These are phyloP conservation scores for Tuber microsphaerosporum DNA, from an alignment of 495 filamentous ascomycete species.

Conservation along the genomic window DNA sequence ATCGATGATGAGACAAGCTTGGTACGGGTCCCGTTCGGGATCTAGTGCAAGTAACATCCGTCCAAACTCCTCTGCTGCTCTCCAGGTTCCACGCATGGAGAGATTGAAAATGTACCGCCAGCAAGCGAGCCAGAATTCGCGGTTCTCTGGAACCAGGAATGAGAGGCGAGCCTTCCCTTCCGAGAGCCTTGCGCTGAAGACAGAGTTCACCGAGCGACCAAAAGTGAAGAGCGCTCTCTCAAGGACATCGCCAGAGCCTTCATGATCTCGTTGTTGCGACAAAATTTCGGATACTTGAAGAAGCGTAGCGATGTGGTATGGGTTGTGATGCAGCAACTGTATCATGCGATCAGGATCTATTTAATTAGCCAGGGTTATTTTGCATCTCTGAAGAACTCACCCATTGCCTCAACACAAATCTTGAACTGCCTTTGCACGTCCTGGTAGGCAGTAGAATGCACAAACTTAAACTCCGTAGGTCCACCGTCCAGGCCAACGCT, in stretches of 20 bases:
- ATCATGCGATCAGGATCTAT: conserved; percentile 49
- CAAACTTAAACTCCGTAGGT: conserved; percentile 61
- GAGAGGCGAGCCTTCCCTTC: conserved; percentile 72
- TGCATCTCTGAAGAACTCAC: conserved; percentile 33
- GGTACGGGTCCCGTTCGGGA: conserved; percentile 72
- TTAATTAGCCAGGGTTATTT: background rate
- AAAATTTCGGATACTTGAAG: conserved; percentile 89
- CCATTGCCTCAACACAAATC: conserved; percentile 56
- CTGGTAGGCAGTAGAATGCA: conserved; percentile 71
- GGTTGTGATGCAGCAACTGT: conserved; percentile 59
- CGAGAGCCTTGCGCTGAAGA: conserved; percentile 66
- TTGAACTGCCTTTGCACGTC: conserved; percentile 70
- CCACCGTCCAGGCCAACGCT: conserved; percentile 42
- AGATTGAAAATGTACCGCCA: conserved; percentile 80
- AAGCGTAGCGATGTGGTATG: conserved; percentile 88
- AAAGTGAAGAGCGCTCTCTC: conserved; percentile 91
- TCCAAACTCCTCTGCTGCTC: conserved; percentile 87
- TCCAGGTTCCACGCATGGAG: conserved; percentile 82
- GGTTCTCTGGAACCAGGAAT: conserved; percentile 72
- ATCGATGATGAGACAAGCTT: conserved; percentile 68
- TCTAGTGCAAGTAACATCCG: conserved; percentile 74
- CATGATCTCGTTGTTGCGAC: conserved; percentile 78
- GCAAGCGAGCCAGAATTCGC: conserved; percentile 85
- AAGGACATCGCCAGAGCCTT: conserved; percentile 76
- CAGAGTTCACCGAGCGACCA: conserved; percentile 72